Evolutionary conservation across 176 grass and related monocot genomes (phyloP).

Genomic region (Oryza coarctata): DNA sequence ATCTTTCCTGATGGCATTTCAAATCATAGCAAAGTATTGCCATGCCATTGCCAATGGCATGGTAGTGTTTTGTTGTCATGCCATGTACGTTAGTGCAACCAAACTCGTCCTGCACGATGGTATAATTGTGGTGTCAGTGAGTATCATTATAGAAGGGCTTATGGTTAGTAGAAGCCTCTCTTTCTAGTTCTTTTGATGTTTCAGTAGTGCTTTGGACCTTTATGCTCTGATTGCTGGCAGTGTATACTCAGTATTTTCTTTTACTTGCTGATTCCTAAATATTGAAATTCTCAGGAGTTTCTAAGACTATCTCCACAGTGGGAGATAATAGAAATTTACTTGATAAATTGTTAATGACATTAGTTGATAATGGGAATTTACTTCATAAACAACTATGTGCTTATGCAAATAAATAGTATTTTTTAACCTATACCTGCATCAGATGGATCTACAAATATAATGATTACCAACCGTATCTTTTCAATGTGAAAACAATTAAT

Average conservation of each 20-base stretch:
- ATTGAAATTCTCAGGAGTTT: slow-evolving; percentile 22
- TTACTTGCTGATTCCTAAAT: no score
- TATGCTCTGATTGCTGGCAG: not conserved
- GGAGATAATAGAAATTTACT: not conserved
- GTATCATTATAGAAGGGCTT: not conserved
- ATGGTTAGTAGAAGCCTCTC: not conserved
- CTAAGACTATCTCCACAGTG: slow-evolving; percentile 10
- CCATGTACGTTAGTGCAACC: no score
- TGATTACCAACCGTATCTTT: not conserved
- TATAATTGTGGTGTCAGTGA: no score
- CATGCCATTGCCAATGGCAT: no score
- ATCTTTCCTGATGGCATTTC: no score
- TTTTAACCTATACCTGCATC: slow-evolving; percentile 13
- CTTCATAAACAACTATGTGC: slow-evolving; percentile 3
- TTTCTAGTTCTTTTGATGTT: no score
- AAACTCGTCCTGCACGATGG: no score
- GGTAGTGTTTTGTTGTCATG: no score
- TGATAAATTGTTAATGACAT: not conserved
- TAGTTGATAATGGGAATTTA: not conserved
- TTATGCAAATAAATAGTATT: not conserved
- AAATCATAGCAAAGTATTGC: not conserved
- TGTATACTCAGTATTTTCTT: not conserved
- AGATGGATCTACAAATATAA: not conserved
- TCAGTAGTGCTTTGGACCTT: not conserved
- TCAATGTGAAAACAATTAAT: no score